These are phyloP conservation scores for Scedosporium minutisporum DNA, from an alignment of 2,329 filamentous ascomycete species.

Conservation along the genomic window DNA sequence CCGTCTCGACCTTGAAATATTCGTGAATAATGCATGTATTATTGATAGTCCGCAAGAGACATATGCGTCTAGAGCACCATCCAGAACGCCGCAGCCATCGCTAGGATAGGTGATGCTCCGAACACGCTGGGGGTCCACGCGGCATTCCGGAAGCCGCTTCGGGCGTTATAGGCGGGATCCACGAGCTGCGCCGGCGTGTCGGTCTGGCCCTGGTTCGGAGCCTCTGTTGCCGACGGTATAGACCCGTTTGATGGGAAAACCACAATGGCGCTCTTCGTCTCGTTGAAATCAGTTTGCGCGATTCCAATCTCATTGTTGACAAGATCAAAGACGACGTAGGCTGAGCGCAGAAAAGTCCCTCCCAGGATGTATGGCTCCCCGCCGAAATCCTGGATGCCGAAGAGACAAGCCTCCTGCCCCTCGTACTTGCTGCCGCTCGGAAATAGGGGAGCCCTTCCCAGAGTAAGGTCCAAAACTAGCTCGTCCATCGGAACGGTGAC, in stretches of 20 bases:
- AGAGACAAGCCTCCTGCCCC: slow-evolving; percentile 39
- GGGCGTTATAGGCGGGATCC: not conserved
- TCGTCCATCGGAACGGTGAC: slow-evolving; percentile 47
- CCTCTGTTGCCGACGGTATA: slow-evolving; percentile 1
- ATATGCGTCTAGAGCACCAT: not conserved
- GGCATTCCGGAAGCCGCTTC: slow-evolving; percentile 1
- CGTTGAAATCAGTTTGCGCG: slow-evolving; percentile 46
- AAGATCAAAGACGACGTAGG: slow-evolving; percentile 51
- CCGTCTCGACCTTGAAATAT: not conserved
- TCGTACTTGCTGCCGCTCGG: slow-evolving; percentile 26
- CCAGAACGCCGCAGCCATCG: not conserved
- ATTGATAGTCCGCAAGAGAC: not conserved
- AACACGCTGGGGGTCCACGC: not conserved
- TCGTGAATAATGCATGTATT: not conserved
- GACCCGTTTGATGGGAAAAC: not conserved
- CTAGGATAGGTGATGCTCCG: not conserved
- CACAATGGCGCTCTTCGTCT: slow-evolving; percentile 21
- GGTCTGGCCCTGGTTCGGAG: slow-evolving; percentile 4
- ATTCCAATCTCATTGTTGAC: slow-evolving; percentile 47
- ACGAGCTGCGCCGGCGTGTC: not conserved
- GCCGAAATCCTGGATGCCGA: slow-evolving; percentile 46
- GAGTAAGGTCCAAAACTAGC: slow-evolving; percentile 38
- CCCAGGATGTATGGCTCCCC: slow-evolving; percentile 38
- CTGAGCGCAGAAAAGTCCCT: slow-evolving; percentile 49
- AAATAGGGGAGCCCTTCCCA: slow-evolving; percentile 24